phyloP scores from a whole-genome alignment of 352 stramenopile species.

The Globisporangium abappressorium region DNA sequence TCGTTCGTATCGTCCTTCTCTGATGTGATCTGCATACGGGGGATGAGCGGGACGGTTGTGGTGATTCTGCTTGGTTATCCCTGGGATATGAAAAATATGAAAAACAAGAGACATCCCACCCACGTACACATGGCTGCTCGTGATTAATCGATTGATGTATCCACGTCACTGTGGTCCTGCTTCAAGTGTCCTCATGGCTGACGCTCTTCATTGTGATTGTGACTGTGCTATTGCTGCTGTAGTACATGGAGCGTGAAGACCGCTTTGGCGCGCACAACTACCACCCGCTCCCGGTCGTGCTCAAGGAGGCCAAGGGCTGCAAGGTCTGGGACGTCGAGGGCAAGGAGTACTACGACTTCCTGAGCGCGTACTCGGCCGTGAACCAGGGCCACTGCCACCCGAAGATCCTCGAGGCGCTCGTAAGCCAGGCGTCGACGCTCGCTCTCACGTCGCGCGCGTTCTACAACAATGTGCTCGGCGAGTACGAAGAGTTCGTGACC shows the following conservation, averaged over 20 bases:
- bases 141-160: not conserved
- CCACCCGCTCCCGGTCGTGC: conserved; percentile 96
- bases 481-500: conserved; percentile 98
- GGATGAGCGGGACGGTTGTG: not conserved
- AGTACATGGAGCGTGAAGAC: conserved; percentile 88
- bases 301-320: conserved; percentile 89
- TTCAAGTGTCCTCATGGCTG: not conserved
- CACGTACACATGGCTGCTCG: not conserved
- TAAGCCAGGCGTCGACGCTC: conserved; percentile 93
- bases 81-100: conserved; percentile 3
- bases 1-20: not conserved
- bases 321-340: conserved; percentile 97
- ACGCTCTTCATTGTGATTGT: not conserved
- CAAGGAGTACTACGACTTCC: conserved; percentile 98
- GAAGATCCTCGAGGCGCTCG: conserved; percentile 94
- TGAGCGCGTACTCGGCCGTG: conserved; percentile 92
- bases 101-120: not conserved
- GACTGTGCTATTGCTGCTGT: not conserved
- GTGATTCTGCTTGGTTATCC: not conserved
- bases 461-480: conserved; percentile 96
- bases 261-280: conserved; percentile 98
- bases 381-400: conserved; percentile 98
- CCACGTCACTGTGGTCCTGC: not conserved
- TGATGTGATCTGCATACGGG: not conserved
- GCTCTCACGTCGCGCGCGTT: conserved; percentile 98